Percentiles rank a stretch among this genome's conserved stretches.
Evolutionary conservation across 768 basidiomycete species (phyloP).

Genomic region (Psilocybe sp.): DNA sequence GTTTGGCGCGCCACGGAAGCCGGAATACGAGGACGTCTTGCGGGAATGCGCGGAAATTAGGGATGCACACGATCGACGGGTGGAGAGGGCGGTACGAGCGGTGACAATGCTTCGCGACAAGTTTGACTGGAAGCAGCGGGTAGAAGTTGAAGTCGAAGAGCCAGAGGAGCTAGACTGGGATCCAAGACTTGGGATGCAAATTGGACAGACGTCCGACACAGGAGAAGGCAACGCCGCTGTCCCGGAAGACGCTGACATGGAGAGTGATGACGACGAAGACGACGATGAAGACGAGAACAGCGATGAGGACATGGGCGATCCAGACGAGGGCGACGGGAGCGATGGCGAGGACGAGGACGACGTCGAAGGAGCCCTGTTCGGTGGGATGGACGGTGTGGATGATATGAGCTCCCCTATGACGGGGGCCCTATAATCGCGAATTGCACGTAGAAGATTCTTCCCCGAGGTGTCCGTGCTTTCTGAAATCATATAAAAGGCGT

Average conservation of each 20-base stretch:
- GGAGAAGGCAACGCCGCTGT: constrained; percentile 9
- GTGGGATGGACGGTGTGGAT: constrained; percentile 6
- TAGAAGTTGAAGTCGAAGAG: constrained; percentile 75
- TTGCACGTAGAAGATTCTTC: too few relatives aligned
- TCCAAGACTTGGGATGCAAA: constrained; percentile 37
- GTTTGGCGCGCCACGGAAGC: constrained; percentile 30
- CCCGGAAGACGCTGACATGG: constrained; percentile 26
- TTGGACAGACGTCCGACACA: background rate
- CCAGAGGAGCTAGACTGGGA: constrained; percentile 78
- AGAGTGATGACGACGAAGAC: constrained; percentile 24
- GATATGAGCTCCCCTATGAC: background rate
- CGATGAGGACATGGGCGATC: constrained; percentile 17
- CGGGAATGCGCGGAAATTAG: constrained; percentile 65
- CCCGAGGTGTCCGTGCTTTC: background rate
- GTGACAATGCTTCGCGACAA: constrained; percentile 76
- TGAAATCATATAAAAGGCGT: constrained; percentile 2
- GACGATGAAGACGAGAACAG: constrained; percentile 20
- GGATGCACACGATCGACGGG: constrained; percentile 69
- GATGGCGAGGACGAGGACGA: constrained; percentile 26
- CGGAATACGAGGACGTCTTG: constrained; percentile 62
- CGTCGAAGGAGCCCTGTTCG: constrained; percentile 31
- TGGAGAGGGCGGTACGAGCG: constrained; percentile 76
- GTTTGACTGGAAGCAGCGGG: constrained; percentile 82
- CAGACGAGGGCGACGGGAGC: constrained; percentile 23
- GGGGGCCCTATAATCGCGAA: too few relatives aligned